Percentiles rank a stretch among this genome's conserved stretches.
Conservation (phyloP, 495 filamentous ascomycete genomes). For the Aspergillus cavernicola region DNA sequence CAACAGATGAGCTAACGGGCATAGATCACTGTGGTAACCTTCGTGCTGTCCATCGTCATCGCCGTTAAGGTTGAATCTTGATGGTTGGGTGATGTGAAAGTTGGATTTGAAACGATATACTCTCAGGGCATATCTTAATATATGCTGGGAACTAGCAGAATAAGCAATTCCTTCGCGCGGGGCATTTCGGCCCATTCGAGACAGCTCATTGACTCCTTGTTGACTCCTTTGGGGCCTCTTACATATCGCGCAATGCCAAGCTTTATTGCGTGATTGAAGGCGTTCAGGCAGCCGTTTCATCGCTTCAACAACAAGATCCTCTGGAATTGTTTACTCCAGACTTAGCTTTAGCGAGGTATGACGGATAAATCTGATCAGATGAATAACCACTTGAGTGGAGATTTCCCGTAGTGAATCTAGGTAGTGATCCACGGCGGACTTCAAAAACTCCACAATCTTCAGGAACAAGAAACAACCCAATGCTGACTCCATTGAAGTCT, state of each 20-base stretch:
- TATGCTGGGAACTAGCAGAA: background rate
- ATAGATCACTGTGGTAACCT: background rate
- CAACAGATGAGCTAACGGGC: slow-evolving; percentile 3
- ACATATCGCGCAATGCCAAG: slow-evolving; percentile 9
- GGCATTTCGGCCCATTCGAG: background rate
- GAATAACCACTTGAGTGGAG: background rate
- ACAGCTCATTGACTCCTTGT: background rate
- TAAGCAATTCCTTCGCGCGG: background rate
- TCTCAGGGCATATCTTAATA: background rate
- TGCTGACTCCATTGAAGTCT: background rate
- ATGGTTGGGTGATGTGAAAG: background rate
- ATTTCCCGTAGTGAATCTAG: too few relatives aligned
- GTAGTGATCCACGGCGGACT: background rate
- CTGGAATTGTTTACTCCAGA: too few relatives aligned
- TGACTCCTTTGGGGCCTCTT: background rate
- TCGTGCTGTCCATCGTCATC: background rate
- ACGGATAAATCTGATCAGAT: too few relatives aligned
- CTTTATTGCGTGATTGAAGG: slow-evolving; percentile 11
- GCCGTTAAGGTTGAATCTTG: background rate
- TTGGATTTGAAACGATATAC: background rate
- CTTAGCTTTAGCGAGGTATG: too few relatives aligned
- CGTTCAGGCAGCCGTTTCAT: background rate
- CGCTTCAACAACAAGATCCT: too few relatives aligned
- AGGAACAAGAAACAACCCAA: background rate
- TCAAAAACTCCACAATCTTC: background rate